These are phyloP conservation scores for Pythium rishiriense DNA, from an alignment of 352 stramenopile species.

Conservation along the genomic window DNA sequence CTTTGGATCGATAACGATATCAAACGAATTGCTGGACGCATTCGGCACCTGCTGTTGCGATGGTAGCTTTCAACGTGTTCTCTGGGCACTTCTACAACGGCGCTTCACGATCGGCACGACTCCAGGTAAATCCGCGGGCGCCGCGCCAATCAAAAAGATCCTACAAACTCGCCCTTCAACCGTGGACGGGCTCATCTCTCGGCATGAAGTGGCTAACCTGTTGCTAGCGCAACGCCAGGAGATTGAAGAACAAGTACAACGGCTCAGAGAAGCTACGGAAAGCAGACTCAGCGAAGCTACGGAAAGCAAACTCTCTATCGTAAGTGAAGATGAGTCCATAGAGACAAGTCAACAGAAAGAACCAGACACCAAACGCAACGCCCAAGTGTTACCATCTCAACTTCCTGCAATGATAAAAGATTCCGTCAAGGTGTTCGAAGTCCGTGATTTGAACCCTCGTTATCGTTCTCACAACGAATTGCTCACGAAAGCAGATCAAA, in stretches of 20 bases:
- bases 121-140: not conserved
- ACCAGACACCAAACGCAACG: not conserved
- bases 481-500: not conserved
- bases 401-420: not conserved
- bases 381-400: not conserved
- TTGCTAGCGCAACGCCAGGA: conserved; percentile 19
- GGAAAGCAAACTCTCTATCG: too few relatives aligned
- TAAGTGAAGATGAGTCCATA: too few relatives aligned
- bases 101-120: conserved; percentile 13
- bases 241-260: conserved; percentile 25
- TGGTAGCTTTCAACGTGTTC: conserved; percentile 28
- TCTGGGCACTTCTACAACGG: conserved; percentile 31
- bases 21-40: conserved; percentile 9
- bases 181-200: conserved; percentile 20
- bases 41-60: conserved; percentile 34
- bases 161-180: conserved; percentile 16
- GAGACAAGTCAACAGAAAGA: too few relatives aligned
- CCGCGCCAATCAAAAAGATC: conserved; percentile 12
- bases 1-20: too few relatives aligned
- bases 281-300: too few relatives aligned
- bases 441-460: conserved; percentile 7
- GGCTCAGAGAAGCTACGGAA: not conserved
- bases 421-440: too few relatives aligned
- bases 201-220: conserved; percentile 20
- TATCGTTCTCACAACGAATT: conserved; percentile 1